Evolutionary conservation across 148 eudicot genomes (phyloP).

Genomic region (Tetragonia tetragonoides): DNA sequence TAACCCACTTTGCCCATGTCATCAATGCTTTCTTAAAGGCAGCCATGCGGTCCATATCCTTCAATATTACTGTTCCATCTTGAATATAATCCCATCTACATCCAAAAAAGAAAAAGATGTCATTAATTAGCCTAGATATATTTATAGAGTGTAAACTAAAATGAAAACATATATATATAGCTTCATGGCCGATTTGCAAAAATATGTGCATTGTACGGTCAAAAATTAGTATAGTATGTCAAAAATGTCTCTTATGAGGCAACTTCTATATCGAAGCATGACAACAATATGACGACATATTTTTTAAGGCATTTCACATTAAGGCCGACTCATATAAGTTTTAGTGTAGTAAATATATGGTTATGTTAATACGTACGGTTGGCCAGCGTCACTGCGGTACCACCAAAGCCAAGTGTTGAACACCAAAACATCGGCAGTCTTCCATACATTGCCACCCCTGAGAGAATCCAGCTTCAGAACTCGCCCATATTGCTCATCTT

Average conservation of each 20-base stretch:
- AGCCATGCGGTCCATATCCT: constrained; percentile 56
- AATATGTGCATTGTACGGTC: too few species aligned
- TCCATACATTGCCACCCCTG: constrained; percentile 33
- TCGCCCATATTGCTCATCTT: constrained; percentile 19
- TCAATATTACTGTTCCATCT: constrained; percentile 27
- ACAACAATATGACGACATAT: too few species aligned
- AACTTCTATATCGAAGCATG: too few species aligned
- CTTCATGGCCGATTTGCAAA: too few species aligned
- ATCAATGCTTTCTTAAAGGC: constrained; percentile 43
- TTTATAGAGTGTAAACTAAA: too few species aligned
- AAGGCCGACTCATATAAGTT: too few species aligned
- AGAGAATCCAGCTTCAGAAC: constrained; percentile 32
- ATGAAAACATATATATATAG: too few species aligned
- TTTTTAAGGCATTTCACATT: too few species aligned
- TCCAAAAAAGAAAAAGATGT: not conserved
- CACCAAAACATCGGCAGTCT: constrained; percentile 31
- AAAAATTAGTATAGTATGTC: too few species aligned
- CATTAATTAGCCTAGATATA: too few species aligned
- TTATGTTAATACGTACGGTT: constrained; percentile 21
- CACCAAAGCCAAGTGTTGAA: constrained; percentile 51
- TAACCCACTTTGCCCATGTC: constrained; percentile 65
- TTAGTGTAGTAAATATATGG: too few species aligned
- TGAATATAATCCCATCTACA: constrained; percentile 56
- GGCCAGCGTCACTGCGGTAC: constrained; percentile 24
- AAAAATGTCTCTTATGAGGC: too few species aligned